These are phyloP conservation scores for Trichophyton mentagrophytes DNA, from an alignment of 2,329 filamentous ascomycete species.

Conservation along the genomic window DNA sequence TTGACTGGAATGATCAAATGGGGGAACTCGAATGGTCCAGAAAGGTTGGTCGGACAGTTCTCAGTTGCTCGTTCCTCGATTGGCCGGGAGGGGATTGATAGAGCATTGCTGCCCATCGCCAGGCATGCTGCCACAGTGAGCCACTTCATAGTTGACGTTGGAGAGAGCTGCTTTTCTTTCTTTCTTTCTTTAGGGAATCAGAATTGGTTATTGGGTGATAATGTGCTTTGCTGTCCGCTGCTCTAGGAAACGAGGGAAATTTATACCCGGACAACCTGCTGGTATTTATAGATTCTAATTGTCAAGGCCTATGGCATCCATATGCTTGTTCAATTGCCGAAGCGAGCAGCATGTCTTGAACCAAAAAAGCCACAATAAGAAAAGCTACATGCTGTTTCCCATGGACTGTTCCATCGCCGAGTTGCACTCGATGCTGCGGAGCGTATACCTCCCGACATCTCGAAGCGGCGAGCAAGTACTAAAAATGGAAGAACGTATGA, in stretches of 20 bases:
- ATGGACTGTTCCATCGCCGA: slow-evolving; percentile 1
- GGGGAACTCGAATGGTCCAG: slow-evolving; percentile 42
- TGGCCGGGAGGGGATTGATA: slow-evolving; percentile 6
- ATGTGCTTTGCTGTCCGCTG: not conserved
- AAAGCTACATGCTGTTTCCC: not conserved
- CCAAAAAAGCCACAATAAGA: not conserved
- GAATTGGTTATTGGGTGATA: not conserved
- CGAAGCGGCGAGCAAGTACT: not conserved
- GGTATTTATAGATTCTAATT: not conserved
- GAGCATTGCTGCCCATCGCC: slow-evolving; percentile 6
- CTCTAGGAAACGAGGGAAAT: not conserved
- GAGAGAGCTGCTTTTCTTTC: not conserved
- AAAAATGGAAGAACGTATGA: not conserved
- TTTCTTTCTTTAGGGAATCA: not conserved
- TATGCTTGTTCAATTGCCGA: not conserved
- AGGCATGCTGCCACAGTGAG: slow-evolving; percentile 7
- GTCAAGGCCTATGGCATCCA: not conserved
- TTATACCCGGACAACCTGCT: not conserved
- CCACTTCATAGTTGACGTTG: slow-evolving; percentile 8
- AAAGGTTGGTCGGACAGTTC: slow-evolving; percentile 36
- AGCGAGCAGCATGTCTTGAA: slow-evolving; percentile 1
- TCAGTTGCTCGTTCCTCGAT: slow-evolving; percentile 3
- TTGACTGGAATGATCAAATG: slow-evolving; percentile 52
- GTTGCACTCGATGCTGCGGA: not conserved
- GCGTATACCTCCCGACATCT: not conserved